Conservation (phyloP, 1,284 basidiomycete species). For the Heterobasidion irregulare region DNA sequence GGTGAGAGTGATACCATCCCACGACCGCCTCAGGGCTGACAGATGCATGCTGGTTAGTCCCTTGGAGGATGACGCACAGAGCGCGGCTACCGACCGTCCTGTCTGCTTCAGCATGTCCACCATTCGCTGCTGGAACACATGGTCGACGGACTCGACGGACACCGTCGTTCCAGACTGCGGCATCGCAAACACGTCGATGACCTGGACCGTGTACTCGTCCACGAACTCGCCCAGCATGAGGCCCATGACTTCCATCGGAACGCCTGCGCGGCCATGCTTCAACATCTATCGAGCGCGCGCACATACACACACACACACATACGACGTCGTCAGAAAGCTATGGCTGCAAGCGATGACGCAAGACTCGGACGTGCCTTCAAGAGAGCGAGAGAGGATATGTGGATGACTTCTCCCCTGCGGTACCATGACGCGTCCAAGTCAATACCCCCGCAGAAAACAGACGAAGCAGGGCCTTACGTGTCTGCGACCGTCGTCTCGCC, state of each 20-base stretch:
- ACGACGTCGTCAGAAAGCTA: constrained; percentile 1
- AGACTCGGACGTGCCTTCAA: constrained; percentile 59
- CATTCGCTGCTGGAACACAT: constrained; percentile 99
- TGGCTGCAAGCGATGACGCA: not conserved
- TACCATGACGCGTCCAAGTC: constrained; percentile 4
- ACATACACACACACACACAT: not conserved
- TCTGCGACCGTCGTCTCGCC: constrained; percentile 50
- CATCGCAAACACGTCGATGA: constrained; percentile 99
- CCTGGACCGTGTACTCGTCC: constrained; percentile 97
- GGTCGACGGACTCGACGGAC: constrained; percentile 98
- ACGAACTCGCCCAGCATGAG: constrained; percentile 99
- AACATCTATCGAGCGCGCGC: constrained; percentile 75
- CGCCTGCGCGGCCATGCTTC: constrained; percentile 97
- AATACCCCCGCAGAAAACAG: not conserved
- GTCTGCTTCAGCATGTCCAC: constrained; percentile 99
- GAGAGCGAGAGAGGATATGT: constrained; percentile 90
- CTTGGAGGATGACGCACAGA: not conserved
- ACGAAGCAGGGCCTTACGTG: constrained; percentile 42
- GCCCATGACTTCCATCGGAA: constrained; percentile 99
- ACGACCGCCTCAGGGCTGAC: constrained; percentile 95
- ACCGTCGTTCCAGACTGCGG: constrained; percentile 98
- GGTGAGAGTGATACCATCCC: constrained; percentile 99
- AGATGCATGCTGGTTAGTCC: not conserved
- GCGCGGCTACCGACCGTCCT: constrained; percentile 60
- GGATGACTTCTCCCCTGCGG: constrained; percentile 87